phyloP scores from a whole-genome alignment of 225 moss, liverwort and hornwort genomes.

The Polytrichum commune region DNA sequence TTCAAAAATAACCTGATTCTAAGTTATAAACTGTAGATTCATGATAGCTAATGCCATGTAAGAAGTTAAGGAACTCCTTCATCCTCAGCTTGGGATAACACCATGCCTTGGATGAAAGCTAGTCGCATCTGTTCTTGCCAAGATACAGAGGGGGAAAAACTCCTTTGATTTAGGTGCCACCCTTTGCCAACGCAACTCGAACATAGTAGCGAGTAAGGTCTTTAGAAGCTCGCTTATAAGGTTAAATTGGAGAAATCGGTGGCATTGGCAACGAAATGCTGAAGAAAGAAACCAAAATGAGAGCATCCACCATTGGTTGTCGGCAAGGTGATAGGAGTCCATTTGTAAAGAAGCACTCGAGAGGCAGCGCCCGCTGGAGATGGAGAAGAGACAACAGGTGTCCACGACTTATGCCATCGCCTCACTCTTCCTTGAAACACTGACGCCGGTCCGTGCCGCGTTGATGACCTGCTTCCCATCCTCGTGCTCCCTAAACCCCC shows the following conservation, averaged over 20 bases:
- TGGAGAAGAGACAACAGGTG: constrained; percentile 41
- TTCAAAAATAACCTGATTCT: no score
- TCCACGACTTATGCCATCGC: constrained; percentile 67
- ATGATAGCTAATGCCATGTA: no score
- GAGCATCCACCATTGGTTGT: constrained; percentile 25
- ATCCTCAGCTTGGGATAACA: no score
- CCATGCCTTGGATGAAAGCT: no score
- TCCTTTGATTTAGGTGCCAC: not conserved
- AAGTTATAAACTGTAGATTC: no score
- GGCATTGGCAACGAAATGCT: not conserved
- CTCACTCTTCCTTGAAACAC: constrained; percentile 67
- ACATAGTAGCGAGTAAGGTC: not conserved
- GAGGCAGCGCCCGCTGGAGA: constrained; percentile 41
- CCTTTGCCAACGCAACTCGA: not conserved
- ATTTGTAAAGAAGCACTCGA: constrained; percentile 57
- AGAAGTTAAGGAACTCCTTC: no score
- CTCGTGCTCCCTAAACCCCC: constrained; percentile 58
- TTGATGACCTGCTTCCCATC: constrained; percentile 71
- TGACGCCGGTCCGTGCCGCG: constrained; percentile 64
- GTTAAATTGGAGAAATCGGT: not conserved
- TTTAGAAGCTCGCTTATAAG: no score
- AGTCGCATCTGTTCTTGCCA: not conserved
- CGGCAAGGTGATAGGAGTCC: constrained; percentile 45
- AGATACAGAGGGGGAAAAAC: not conserved
- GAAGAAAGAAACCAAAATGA: not conserved